Percentiles rank a stretch among this genome's conserved stretches.
phyloP scores from a whole-genome alignment of 1,139 yeast genomes.

The Oligophagozyma castellii region DNA sequence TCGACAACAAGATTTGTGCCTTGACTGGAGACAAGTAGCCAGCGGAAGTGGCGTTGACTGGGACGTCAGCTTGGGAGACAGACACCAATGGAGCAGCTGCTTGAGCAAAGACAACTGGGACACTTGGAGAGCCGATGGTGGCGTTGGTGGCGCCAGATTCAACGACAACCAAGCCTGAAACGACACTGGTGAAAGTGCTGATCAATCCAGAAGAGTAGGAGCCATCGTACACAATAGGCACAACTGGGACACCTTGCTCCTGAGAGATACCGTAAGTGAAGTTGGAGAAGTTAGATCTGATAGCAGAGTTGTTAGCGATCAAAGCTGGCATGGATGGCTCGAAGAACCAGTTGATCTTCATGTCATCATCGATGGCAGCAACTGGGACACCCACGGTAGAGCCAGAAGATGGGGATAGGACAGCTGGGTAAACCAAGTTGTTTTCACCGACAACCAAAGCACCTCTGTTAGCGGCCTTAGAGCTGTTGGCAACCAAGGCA shows the following conservation, averaged over 20 bases:
- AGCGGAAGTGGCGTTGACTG: conserved; percentile 17
- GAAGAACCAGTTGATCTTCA: conserved; percentile 14
- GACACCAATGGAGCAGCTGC: conserved; percentile 7
- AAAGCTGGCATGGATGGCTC: conserved; percentile 15
- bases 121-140: conserved; percentile 5
- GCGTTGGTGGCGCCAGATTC: conserved; percentile 14
- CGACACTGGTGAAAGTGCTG: conserved; percentile 8
- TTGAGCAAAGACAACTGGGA: conserved; percentile 18
- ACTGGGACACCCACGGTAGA: conserved; percentile 13
- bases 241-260: conserved; percentile 8
- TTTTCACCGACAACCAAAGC: conserved; percentile 13
- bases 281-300: conserved; percentile 11
- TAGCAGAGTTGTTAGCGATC: conserved; percentile 10
- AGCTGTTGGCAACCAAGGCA: conserved; percentile 15
- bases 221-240: conserved; percentile 20
- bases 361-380: conserved; percentile 10
- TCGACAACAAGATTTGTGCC: conserved; percentile 19
- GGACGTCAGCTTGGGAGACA: conserved; percentile 13
- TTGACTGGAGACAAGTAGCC: conserved; percentile 21
- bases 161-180: conserved; percentile 18
- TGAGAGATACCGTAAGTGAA: conserved; percentile 11
- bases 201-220: conserved; percentile 12
- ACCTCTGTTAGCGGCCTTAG: conserved; percentile 16
- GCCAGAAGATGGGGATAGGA: conserved; percentile 13
- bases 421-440: conserved; percentile 20